Percentiles rank a stretch among this genome's conserved stretches.
phyloP scores from a whole-genome alignment of 1,139 yeast species.

The Saccharomyces hybrid region DNA sequence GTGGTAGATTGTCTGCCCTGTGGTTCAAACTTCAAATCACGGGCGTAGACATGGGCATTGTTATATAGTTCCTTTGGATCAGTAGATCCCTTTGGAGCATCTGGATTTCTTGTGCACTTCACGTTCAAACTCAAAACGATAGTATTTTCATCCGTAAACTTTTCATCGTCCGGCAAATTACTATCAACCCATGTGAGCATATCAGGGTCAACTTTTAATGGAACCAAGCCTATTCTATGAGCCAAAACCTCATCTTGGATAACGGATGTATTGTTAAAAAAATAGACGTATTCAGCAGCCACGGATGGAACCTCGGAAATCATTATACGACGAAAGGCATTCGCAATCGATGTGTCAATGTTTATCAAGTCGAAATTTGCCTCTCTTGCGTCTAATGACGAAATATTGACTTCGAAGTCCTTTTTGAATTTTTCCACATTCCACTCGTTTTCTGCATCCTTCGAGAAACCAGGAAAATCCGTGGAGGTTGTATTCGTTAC shows the following conservation, averaged over 20 bases:
- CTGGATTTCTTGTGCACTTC: conserved; percentile 75
- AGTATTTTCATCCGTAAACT: conserved; percentile 81
- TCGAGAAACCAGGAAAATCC: conserved; percentile 80
- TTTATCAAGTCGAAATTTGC: conserved; percentile 85
- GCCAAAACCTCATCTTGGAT: conserved; percentile 96
- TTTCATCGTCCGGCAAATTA: conserved; percentile 54
- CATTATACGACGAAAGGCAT: conserved; percentile 96
- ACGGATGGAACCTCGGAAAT: conserved; percentile 93
- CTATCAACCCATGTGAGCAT: conserved; percentile 68
- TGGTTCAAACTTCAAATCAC: conserved; percentile 83
- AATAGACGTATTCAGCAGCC: conserved; percentile 85
- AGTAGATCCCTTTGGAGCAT: conserved; percentile 71
- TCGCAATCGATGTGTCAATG: conserved; percentile 86
- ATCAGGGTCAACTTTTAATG: conserved; percentile 91
- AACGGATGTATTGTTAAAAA: conserved; percentile 90
- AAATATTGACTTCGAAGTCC: conserved; percentile 61
- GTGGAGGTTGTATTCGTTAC: conserved; percentile 83
- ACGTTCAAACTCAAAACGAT: conserved; percentile 76
- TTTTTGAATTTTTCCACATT: conserved; percentile 71
- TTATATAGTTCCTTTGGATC: conserved; percentile 79
- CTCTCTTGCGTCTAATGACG: conserved; percentile 55
- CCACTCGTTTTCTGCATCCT: conserved; percentile 70
- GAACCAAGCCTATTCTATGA: conserved; percentile 87
- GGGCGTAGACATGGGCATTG: conserved; percentile 81
- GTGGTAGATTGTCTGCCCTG: conserved; percentile 77